These are phyloP conservation scores for Hippophae tibetana DNA, from an alignment of 306 rosid genomes.

Conservation along the genomic window DNA sequence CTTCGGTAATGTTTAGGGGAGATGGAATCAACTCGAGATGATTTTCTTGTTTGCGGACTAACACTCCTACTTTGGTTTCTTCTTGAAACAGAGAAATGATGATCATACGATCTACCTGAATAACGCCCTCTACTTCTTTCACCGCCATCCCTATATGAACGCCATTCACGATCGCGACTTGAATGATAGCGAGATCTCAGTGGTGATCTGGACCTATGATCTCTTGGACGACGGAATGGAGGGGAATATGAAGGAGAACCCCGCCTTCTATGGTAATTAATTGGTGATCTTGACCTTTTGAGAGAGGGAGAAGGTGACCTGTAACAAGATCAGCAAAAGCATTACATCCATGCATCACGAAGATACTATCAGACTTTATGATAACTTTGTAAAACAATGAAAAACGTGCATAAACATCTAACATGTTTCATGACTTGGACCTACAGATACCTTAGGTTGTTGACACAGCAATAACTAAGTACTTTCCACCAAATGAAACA, in stretches of 20 bases:
- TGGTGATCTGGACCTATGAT: conserved; percentile 75
- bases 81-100: conserved; percentile 40
- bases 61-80: conserved; percentile 69
- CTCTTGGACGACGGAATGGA: conserved; percentile 41
- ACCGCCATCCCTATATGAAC: conserved; percentile 49
- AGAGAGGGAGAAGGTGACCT: conserved; percentile 72
- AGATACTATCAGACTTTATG: too few species aligned
- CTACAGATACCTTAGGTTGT: background rate
- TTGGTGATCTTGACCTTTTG: conserved; percentile 65
- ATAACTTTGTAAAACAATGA: too few species aligned
- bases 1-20: conserved; percentile 63
- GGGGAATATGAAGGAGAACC: conserved; percentile 89
- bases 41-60: conserved; percentile 57
- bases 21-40: conserved; percentile 39
- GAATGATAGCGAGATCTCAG: conserved; percentile 48
- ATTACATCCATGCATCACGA: background rate
- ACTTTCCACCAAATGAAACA: background rate
- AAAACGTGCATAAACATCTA: background rate
- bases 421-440: background rate
- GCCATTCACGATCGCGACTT: conserved; percentile 46
- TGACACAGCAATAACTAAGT: background rate
- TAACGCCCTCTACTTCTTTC: conserved; percentile 68
- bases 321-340: conserved; percentile 14
- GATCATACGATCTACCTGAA: conserved; percentile 51
- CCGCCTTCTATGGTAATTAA: conserved; percentile 53